phyloP scores from a whole-genome alignment of 1,139 yeast species.

The Zygoascus meyerae region DNA sequence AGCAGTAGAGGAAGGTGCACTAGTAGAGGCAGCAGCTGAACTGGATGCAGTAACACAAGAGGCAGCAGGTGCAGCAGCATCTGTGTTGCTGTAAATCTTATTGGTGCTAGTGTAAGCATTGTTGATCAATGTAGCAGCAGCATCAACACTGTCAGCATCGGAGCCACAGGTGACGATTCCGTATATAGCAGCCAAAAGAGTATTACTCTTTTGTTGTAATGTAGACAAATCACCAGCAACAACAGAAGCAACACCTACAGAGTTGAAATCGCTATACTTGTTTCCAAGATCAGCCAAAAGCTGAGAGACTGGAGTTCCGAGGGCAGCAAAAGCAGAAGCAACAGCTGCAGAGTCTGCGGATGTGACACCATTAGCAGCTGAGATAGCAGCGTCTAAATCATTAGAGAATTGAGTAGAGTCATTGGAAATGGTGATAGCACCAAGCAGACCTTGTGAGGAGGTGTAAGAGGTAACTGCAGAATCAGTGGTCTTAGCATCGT shows the following conservation, averaged over 20 bases:
- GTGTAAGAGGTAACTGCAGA: constrained; percentile 14
- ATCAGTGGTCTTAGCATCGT: constrained; percentile 16
- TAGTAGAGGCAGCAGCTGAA: constrained; percentile 7
- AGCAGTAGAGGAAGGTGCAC: constrained; percentile 12
- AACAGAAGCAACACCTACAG: constrained; percentile 16
- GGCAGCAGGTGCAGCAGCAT: constrained; percentile 9
- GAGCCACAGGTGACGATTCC: constrained; percentile 12
- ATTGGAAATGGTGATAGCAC: constrained; percentile 16
- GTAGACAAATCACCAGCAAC: constrained; percentile 15
- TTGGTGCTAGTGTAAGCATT: constrained; percentile 14
- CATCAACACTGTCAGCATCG: constrained; percentile 4
- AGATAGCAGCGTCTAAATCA: constrained; percentile 13
- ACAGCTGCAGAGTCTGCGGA: constrained; percentile 13
- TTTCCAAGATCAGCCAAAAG: constrained; percentile 14
- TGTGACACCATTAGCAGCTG: constrained; percentile 13
- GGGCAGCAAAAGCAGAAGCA: constrained; percentile 12
- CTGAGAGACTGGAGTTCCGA: constrained; percentile 12
- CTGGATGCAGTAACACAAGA: constrained; percentile 11
- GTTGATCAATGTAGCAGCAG: constrained; percentile 13
- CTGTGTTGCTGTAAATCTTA: constrained; percentile 3
- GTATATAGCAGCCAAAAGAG: constrained; percentile 17
- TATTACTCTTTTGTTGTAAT: constrained; percentile 14
- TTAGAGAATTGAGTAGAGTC: constrained; percentile 11
- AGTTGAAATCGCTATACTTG: constrained; percentile 14
- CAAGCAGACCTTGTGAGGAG: constrained; percentile 14